Evolutionary conservation across 2,329 filamentous ascomycete genomes (phyloP), one percentile per base, ranked within the genome.

Genomic region (Penicillium frequentans): DNA sequence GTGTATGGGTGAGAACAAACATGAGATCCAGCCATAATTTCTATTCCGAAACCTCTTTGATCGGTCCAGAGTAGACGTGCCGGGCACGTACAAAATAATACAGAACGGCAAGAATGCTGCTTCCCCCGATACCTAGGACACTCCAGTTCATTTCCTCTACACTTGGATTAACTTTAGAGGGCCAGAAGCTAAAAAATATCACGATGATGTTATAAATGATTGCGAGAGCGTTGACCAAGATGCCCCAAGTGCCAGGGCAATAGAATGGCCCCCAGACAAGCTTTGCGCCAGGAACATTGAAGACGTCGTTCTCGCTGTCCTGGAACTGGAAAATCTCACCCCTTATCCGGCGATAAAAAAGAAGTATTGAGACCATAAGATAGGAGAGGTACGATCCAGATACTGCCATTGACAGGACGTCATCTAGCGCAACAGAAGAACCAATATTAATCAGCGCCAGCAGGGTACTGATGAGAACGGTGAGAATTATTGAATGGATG

Each of bases 161-260:
- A 2, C 69, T 75, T 1, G 79, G 75, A 1, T 68, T 60, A 35
- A 74, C 67, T 3, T 62, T 26, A 0, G 59, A 63, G 0, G 82
- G 82, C 67, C 81, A 83, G 59, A 81, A 81, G 46, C 73, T 73
- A 61, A 82, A 81, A 56, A 82, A 72, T 54, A 81, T 76, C 4
- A 79, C 73, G 44, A 80, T 73, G 1, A 73, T 63, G n/a, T 80
- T 72, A 62, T 80, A 84, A 5, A 72, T 42, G 14, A 81, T 66
- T 0, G 78, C 77, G 55, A 73, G 78, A 3, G 70, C 45, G 54
- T 82, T 82, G 54, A 82, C 64, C 1, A 70, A 54, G 3, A 78
- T 67, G 0, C 81, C 80, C 47, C 61, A 74, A 14, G 68, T 60
- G 0, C 69, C 67, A 1, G 64, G 64, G 0, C 68, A 39, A 21